These are phyloP conservation scores for Linderniella brevidens DNA, from an alignment of 257 asterid species.

Conservation along the genomic window DNA sequence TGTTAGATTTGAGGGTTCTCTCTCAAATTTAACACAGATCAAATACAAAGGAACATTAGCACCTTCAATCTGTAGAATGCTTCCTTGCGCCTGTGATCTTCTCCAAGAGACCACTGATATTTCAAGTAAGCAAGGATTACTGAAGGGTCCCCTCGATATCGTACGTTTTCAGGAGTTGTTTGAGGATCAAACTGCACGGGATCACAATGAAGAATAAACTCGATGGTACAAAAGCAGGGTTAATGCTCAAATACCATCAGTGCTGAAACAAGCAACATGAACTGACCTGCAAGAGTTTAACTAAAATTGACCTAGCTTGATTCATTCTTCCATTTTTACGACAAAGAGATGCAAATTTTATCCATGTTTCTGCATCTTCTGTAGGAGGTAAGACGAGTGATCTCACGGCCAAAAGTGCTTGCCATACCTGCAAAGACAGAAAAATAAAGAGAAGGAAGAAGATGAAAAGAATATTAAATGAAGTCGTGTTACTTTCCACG, in stretches of 20 bases:
- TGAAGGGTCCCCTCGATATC: constrained; percentile 88
- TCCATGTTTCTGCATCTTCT: constrained; percentile 95
- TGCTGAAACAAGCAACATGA: constrained; percentile 4
- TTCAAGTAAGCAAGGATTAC: constrained; percentile 88
- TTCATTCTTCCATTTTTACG: constrained; percentile 94
- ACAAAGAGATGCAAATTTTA: constrained; percentile 91
- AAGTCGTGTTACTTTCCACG: no score
- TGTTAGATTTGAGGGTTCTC: no score
- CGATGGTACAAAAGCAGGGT: no score
- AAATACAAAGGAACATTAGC: background rate
- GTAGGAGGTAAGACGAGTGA: constrained; percentile 96
- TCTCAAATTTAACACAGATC: no score
- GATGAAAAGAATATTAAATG: no score
- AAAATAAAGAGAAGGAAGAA: no score
- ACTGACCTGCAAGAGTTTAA: constrained; percentile 77
- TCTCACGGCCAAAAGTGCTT: constrained; percentile 68
- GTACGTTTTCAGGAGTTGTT: constrained; percentile 56
- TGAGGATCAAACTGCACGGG: constrained; percentile 80
- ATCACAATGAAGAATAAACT: constrained; percentile 8
- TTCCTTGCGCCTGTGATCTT: constrained; percentile 84
- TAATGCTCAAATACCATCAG: background rate
- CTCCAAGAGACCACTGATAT: constrained; percentile 98
- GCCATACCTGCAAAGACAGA: constrained; percentile 63
- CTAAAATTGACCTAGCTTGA: constrained; percentile 87
- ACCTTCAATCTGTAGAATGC: constrained; percentile 88